Base-by-base conservation (phyloP, 331 rosid genomes). In the Malus hybrid region DNA sequence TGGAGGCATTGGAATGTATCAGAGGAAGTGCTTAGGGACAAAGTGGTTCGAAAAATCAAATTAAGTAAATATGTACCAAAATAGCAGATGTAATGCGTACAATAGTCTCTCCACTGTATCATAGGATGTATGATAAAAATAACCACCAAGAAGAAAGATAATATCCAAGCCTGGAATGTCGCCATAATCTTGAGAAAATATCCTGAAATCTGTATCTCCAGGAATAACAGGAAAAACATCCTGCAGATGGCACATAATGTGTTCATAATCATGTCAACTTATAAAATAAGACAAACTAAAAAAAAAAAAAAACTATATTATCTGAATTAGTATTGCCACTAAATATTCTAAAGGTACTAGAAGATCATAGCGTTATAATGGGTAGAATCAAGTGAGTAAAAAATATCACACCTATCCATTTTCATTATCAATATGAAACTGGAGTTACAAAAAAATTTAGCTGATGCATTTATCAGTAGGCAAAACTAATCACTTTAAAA, bases 121-220 rank as follows among this genome's bases (percentile, higher is more conserved):
- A 78, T 63, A 92, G 80, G 99, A 86, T 78, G 99, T 95, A 89
- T 95, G 99, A 80, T 95, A 95, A 88, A 90, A 92, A 80, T 92
- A 95, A 88, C 99, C 99, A 78, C 98, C 98, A 71, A 92, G 88
- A 71, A 95, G 90, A 82, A 95, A 95, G 85, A 95, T 95, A 68
- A 95, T 90, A 84, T 95, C 99, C 78, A 95, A 93, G 83, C 99
- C 99, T 70, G 99, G 99, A 76, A 92, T 89, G 80, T 86, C 78
- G 67, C 99, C 99, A 56, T 86, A 83, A 85, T 95, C 99, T 85
- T 90, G 62, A 14, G 99, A 90, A 90, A 95, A 95, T 36, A 95
- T 95, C 73, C 99, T 86, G 63, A 84, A 95, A 89, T 95, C 99
- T 66, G 99, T 95, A 86, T 95, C 99, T 57, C 99, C 99, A 63